Evolutionary conservation across 257 asterid species (phyloP), one percentile per base, ranked within the genome.

Genomic region (Penstemon davidsonii): DNA sequence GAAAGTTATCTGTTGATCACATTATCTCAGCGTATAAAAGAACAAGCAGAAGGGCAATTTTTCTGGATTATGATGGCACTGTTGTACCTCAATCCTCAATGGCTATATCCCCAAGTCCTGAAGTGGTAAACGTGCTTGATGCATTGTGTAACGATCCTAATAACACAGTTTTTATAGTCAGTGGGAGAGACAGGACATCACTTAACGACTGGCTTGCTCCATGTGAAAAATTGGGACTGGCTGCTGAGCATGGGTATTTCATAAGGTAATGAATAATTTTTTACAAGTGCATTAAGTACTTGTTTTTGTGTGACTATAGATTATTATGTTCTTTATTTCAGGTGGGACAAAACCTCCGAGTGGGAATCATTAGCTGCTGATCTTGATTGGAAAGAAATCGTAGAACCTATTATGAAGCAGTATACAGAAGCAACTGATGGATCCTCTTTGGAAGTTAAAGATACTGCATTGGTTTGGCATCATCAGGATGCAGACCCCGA

Each of bases 51-150:
- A 80, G 98, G 85, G 98, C 89, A 1, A 89, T 91, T 67, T 91
- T 91, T 79, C 77, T 91, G 79, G 98, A 91, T 75, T 91, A 88
- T 76, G 98, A 91, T 89, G 98, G 98, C 53, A 91, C 96, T n/a
- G 73, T 91, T 60, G 93, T 91, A 44, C 87, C 98, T 57, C 88
- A 89, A 50, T 80, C 91, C 62, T 84, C 89, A 47, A 64, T 89
- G 67, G 61, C 85, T 18, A 79, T 74, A 67, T 83, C 91, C 40
- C 97, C 95, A 8, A 79, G 87, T 60, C 68, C 83, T 51, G 95
- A 91, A 69, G 86, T 91, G 81, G 75, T 87, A 66, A 70, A 73
- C 5, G 73, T 83, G 64, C 84, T 91, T 57, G 80, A 79, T 80
- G 73, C 80, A 69, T 81, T 91, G 64, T 82, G 89, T 42, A 73